Conservation (phyloP, 306 rosid species). For the Herpetospermum pedunculosum region DNA sequence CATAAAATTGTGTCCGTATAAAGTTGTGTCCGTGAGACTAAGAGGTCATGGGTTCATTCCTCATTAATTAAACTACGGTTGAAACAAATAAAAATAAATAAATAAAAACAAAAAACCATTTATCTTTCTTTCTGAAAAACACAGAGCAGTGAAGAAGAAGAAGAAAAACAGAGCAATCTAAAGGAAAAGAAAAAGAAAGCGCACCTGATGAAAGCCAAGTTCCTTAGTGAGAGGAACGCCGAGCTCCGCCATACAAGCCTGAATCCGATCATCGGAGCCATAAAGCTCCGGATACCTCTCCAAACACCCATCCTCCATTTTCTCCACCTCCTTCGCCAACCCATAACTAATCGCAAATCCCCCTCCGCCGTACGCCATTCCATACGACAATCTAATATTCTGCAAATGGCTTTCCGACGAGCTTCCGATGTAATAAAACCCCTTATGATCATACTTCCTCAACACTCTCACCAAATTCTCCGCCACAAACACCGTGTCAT, state of each 20-base stretch:
- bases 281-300: slow-evolving; percentile 66
- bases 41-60: too few species aligned
- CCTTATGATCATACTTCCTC: slow-evolving; percentile 60
- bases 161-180: neutral
- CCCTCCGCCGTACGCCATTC: slow-evolving; percentile 96
- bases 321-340: slow-evolving; percentile 43
- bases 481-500: slow-evolving; percentile 85
- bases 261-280: slow-evolving; percentile 95
- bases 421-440: slow-evolving; percentile 78
- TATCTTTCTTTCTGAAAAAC: too few species aligned
- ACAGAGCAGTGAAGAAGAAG: neutral
- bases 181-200: neutral
- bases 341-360: slow-evolving; percentile 85
- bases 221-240: slow-evolving; percentile 95
- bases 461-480: slow-evolving; percentile 56
- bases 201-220: slow-evolving; percentile 93
- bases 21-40: too few species aligned
- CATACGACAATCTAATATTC: slow-evolving; percentile 76
- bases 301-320: slow-evolving; percentile 80
- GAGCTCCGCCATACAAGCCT: slow-evolving; percentile 98
- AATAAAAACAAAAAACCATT: too few species aligned
- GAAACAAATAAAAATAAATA: too few species aligned
- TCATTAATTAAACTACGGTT: too few species aligned
- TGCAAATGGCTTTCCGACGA: slow-evolving; percentile 84
- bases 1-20: too few species aligned